Evolutionary conservation across 345 rosid genomes (phyloP).

Genomic region (Anacardium occidentale): DNA sequence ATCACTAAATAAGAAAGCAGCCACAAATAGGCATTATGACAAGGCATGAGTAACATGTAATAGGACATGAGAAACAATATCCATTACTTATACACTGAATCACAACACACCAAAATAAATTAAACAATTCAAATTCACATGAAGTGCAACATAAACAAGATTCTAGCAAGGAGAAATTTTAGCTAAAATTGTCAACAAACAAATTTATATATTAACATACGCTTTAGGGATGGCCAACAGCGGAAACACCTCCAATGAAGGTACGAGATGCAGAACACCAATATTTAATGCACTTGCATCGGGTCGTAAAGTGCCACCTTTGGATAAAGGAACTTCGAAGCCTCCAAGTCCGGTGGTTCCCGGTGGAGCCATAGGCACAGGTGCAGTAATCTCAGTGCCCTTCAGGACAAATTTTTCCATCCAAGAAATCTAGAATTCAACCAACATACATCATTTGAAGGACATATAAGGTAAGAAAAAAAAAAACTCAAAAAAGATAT

Average conservation of each 20-base stretch:
- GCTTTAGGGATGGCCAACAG: constrained; percentile 71
- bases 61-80: background rate
- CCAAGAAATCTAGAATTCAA: constrained; percentile 83
- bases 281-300: constrained; percentile 95
- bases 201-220: constrained; percentile 41
- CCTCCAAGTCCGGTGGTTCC: constrained; percentile 99
- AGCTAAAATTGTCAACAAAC: constrained; percentile 6
- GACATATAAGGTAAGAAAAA: constrained; percentile 4
- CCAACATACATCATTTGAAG: constrained; percentile 9
- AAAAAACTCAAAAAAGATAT: constrained; percentile 11
- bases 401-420: constrained; percentile 92
- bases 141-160: background rate
- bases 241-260: constrained; percentile 94
- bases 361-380: constrained; percentile 92
- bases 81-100: background rate
- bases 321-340: constrained; percentile 95
- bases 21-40: background rate
- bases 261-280: constrained; percentile 97
- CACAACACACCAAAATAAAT: constrained; percentile 3
- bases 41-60: no score
- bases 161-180: background rate
- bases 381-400: constrained; percentile 97
- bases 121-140: constrained; percentile 7
- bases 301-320: constrained; percentile 84
- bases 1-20: background rate